Evolutionary conservation across 345 rosid species (phyloP).

Genomic region (Dipteronia sinensis): DNA sequence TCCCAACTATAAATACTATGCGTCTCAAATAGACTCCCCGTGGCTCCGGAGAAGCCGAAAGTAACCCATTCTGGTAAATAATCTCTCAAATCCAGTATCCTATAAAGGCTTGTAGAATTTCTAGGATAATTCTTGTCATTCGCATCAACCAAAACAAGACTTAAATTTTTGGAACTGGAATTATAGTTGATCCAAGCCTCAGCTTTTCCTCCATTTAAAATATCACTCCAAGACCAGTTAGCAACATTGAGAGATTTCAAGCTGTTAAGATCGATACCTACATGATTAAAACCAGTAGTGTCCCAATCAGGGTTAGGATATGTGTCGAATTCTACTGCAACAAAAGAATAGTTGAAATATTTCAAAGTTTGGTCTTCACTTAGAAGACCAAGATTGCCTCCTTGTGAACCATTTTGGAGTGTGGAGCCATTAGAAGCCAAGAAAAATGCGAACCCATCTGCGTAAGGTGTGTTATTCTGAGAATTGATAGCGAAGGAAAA

Average conservation of each 20-base stretch:
- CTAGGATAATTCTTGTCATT: not conserved
- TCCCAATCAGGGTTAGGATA: not conserved
- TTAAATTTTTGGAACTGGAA: constrained; percentile 14
- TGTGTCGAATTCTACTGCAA: constrained; percentile 25
- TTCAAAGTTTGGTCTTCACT: not conserved
- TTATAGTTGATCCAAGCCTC: constrained; percentile 12
- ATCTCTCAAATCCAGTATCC: not conserved
- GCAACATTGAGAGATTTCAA: not conserved
- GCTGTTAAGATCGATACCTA: constrained; percentile 17
- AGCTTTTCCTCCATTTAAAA: not conserved
- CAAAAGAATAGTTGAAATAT: not conserved
- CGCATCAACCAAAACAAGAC: constrained; percentile 1
- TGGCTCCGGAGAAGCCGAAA: constrained; percentile 21
- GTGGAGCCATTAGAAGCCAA: constrained; percentile 16
- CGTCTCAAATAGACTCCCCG: not conserved
- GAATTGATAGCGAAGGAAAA: constrained; percentile 25
- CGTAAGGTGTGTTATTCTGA: not conserved
- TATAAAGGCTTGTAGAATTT: not conserved
- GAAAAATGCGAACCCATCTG: constrained; percentile 26
- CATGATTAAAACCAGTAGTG: not conserved
- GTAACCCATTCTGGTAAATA: constrained; percentile 11
- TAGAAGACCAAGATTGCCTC: constrained; percentile 20
- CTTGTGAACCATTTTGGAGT: not conserved
- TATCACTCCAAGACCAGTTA: not conserved
- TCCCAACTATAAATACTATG: constrained; percentile 10